Base-by-base conservation (phyloP, 257 asterid genomes). In the Cruciata laevipes region DNA sequence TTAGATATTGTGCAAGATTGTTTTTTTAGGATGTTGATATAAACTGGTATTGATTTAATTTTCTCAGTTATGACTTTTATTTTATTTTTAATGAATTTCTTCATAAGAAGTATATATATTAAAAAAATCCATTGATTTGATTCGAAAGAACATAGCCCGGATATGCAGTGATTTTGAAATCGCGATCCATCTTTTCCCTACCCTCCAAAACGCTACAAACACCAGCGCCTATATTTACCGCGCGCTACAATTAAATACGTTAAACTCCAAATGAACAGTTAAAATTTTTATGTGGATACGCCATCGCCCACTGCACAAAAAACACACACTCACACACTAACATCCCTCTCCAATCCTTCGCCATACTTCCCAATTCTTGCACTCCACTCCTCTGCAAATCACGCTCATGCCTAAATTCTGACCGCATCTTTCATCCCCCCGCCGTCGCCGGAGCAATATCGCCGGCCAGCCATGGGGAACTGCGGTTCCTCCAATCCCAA, bases 401-500 rank as follows among this genome's bases (percentile, higher is more conserved):
- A 4, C 35, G n/a, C 64, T 5, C 38, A 27, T 59, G 64, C 6
- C n/a, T 47, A 18, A 33, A 35, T 62, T n/a, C 66, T 33, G 30
- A 62, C 66, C 42, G n/a, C 40, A 59, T 3, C 37, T 27, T 14
- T 2, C 33, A 18, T 23, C n/a, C 7, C 56, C 23, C 23, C 33
- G 49, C 30, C n/a, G 10, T 25, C 65, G 37, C 4, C 42, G 18
- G 13, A 32, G 6, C 21, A 3, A 59, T 20, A 68, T 37, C 61
- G 16, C 65, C n/a, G 13, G 35, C 38, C 31, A 33, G 51, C 70
- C 59, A 84, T 87, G 95, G 95, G 95, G 44, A 71, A 73, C 67
- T 78, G 83, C 83, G 51, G 69, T 3, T 42, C 51, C 63, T 87
- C 95, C 38, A 85, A 83, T 71, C 91, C 89, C 42, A 85, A 83